Evolutionary conservation across 495 filamentous ascomycete species (phyloP).

Genomic region (Penicillium mononematosum): DNA sequence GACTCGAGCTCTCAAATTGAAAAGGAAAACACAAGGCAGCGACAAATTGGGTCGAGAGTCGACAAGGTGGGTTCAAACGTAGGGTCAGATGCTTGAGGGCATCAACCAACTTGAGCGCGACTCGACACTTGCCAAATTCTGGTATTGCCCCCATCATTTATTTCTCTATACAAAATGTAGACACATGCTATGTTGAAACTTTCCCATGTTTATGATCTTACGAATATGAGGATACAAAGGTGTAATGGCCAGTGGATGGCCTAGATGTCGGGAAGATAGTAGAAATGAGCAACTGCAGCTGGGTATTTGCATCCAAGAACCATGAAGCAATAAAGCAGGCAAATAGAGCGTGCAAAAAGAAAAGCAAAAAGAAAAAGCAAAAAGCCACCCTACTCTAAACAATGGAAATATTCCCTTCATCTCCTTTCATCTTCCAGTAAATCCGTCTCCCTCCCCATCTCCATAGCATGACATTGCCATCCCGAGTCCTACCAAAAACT

Average conservation of each 20-base stretch:
- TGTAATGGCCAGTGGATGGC: not conserved
- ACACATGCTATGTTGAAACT: not conserved
- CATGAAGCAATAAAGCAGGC: constrained; percentile 3
- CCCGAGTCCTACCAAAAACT: not conserved
- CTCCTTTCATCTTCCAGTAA: not conserved
- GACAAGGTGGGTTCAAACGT: not conserved
- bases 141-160: not conserved
- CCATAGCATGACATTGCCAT: not conserved
- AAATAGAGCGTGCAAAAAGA: constrained; percentile 2
- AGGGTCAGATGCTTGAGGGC: not conserved
- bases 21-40: not conserved
- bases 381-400: not conserved
- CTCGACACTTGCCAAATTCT: not conserved
- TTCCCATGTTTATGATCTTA: not conserved
- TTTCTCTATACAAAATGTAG: not conserved
- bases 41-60: not conserved
- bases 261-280: not conserved
- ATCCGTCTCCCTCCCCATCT: not conserved
- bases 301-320: constrained; percentile 13
- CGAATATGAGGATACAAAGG: not conserved
- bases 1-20: not conserved
- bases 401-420: not conserved
- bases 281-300: constrained; percentile 5
- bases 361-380: not conserved
- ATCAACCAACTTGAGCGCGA: not conserved